Evolutionary conservation across 805 yeast species (phyloP), one percentile per base, ranked within the genome.

Genomic region (Candida cerambycidarum): DNA sequence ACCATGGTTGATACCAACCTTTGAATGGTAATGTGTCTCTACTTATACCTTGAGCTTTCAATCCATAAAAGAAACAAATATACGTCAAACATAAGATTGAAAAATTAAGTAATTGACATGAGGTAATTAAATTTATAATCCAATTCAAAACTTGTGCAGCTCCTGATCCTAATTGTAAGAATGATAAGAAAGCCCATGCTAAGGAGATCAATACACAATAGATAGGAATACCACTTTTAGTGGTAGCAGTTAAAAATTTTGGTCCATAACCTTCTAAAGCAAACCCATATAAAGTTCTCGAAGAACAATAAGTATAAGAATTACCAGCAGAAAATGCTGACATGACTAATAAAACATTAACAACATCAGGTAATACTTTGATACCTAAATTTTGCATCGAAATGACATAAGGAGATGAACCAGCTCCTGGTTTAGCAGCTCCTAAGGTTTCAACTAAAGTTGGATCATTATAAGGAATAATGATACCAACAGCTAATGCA

Each of bases 401-500:
- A 48, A 75, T 67, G 21, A 70, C 75, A 47, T 73, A 71, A 2
- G 79, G 78, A 16, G 76, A 71, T 9, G 79, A 67, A 12, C 74
- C 77, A 14, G 78, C 95, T 43, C 92, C 93, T 0, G 90, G 83
- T 16, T 36, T 46, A 38, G 80, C 76, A 30, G 82, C 76, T 14
- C 74, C 67, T 40, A 84, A 71, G 8, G 90, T 86, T 5, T 67
- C 69, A 0, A 75, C 65, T 47, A 88, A 65, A 4, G 61, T 63
- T 2, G 84, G 79, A 56, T 86, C 90, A 53, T 84, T 78, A 51
- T 78, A 78, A 1, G 90, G 80, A 48, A 88, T 79, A 5, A 88
- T 75, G 47, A 84, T 80, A 24, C 95, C 95, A 45, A 87, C 87
- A 54, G 85, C 82, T 3, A 89, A 63, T 19, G 90, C 79, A 24